Evolutionary conservation across 1,284 basidiomycete genomes (phyloP), one percentile per base, ranked within the genome.

Genomic region (Apiotrichum domesticum): DNA sequence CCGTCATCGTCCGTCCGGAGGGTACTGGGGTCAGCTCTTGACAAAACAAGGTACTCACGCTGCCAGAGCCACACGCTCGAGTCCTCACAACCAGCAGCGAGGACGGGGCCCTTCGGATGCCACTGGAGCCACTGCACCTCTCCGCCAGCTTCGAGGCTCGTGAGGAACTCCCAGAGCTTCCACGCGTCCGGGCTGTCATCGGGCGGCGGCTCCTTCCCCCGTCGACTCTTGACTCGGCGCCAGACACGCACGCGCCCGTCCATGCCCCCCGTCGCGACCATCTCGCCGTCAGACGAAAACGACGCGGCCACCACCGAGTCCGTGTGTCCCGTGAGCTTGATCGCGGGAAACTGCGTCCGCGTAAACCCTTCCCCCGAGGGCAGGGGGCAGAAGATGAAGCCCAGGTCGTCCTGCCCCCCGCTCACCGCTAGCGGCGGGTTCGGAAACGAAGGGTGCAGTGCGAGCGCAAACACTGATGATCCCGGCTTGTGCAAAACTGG

Each of bases 61-160:
- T 96, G 89, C 94, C 94, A 99, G 67, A 98, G 80, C 95, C 95
- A 98, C 29, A 95, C 85, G 2, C 89, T 96, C 3, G 87, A 84
- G 74, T 98, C 95, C 63, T 95, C 90, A 14, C 90, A 88, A 39
- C 95, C 95, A 0, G 90, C 93, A 5, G 95, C 82, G 0, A 98
- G 81, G 2, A 97, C 88, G 46, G 80, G 79, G 10, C 94, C 96
- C 74, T 87, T 94, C 0, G 96, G 95, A 78, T 99, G 96, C 95
- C 95, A 99, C 77, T 85, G 81, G 48, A 98, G 74, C 85, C 92
- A 97, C 90, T 95, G 61, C 48, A 98, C 86, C 80, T 99, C 95
- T 74, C 96, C 92, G 13, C 91, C 90, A 0, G 94, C 95, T 69
- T 94, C 87, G 50, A 98, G 79, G 71, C 88, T 88, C 4, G 90